Evolutionary conservation across 352 stramenopile species (phyloP).

Genomic region (Phytophthora chlamydospora): DNA sequence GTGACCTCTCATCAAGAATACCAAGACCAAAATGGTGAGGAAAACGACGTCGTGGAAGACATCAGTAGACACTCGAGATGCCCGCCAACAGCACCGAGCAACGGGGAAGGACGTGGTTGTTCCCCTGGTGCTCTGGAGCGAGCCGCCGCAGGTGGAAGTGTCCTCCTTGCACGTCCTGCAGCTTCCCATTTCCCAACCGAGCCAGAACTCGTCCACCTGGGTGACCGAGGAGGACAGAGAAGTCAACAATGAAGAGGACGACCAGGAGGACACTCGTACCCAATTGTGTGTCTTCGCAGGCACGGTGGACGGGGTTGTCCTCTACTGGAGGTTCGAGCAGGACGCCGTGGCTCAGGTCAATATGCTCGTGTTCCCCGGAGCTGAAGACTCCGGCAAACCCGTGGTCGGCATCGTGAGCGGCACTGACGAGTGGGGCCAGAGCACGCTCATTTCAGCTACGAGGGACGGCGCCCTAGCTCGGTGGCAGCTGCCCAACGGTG

Average conservation of each 20-base stretch:
- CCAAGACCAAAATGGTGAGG: conserved; percentile 17
- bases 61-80: conserved; percentile 16
- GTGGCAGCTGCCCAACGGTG: conserved; percentile 75
- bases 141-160: conserved; percentile 56
- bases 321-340: conserved; percentile 78
- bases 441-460: conserved; percentile 67
- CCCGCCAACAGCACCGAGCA: conserved; percentile 3
- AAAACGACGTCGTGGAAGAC: conserved; percentile 29
- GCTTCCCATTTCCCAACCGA: conserved; percentile 69
- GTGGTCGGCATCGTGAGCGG: conserved; percentile 71
- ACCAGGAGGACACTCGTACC: conserved; percentile 36
- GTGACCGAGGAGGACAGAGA: conserved; percentile 43
- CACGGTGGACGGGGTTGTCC: conserved; percentile 62
- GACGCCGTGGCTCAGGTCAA: conserved; percentile 70
- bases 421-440: conserved; percentile 82
- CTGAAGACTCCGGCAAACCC: conserved; percentile 25
- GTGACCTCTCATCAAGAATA: not conserved
- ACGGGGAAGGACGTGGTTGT: conserved; percentile 58
- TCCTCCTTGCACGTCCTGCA: conserved; percentile 67
- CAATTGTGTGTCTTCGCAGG: conserved; percentile 79
- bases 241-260: conserved; percentile 36
- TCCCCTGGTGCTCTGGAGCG: conserved; percentile 74
- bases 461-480: conserved; percentile 57
- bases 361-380: conserved; percentile 54
- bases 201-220: conserved; percentile 56